Evolutionary conservation across 805 yeast species (phyloP), one percentile per base, ranked within the genome.

Genomic region (Candida nonsorbophila): DNA sequence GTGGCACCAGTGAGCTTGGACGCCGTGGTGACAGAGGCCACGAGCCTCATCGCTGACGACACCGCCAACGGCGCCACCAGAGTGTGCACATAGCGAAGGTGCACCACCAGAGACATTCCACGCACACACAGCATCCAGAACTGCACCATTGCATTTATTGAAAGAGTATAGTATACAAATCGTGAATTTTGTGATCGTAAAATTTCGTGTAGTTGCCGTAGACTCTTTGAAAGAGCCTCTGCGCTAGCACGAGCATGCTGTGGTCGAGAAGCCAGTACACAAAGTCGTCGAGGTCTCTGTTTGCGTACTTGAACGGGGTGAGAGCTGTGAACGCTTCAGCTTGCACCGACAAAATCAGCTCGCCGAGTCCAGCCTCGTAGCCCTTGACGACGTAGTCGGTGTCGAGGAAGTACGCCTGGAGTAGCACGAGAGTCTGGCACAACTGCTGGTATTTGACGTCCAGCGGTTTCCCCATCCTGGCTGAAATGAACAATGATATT

Each of bases 31-130:
- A 36, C 48, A 3, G 45, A 47, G n/a, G 37, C 41, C 1, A 25
- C 52, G n/a, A 33, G 38, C 3, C 32, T 52, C 1, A 44, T 59
- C 14, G n/a, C 8, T 3, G 48, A 54, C 30, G 43, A n/a, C n/a
- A n/a, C n/a, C n/a, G n/a, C n/a, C n/a, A n/a, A 41, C 1, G 14
- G 31, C 10, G 32, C 47, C 2, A 61, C 62, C 38, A 67, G 69
- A 3, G 39, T 56, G 38, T 46, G 52, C 29, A n/a, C n/a, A n/a
- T n/a, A n/a, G n/a, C n/a, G n/a, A n/a, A n/a, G n/a, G n/a, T n/a
- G n/a, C n/a, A n/a, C n/a, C n/a, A n/a, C n/a, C n/a, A n/a, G n/a
- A n/a, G n/a, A n/a, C n/a, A n/a, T n/a, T n/a, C n/a, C n/a, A n/a
- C n/a, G n/a, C n/a, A n/a, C n/a, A n/a, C n/a, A n/a, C n/a, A n/a